A percentile compares a stretch with the other conserved stretches of the same genome.
phyloP scores from a whole-genome alignment of 2,329 filamentous ascomycete genomes.

The Alternaria rosae region DNA sequence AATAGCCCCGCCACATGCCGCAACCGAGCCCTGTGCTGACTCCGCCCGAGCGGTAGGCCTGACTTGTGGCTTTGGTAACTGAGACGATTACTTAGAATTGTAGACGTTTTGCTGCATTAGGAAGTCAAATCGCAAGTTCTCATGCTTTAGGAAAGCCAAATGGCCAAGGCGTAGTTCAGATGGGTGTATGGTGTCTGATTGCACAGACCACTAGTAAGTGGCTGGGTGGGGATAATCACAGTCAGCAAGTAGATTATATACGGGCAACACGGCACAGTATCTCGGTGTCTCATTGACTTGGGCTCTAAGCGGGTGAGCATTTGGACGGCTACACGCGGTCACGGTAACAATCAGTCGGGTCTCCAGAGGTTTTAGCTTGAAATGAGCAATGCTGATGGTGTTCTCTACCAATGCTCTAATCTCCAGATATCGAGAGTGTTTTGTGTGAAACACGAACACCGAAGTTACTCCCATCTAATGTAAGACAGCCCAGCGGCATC shows the following conservation, averaged over 20 bases:
- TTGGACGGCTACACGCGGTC: background rate
- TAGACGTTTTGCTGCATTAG: background rate
- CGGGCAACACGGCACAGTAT: background rate
- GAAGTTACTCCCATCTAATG: background rate
- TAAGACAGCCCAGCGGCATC: background rate
- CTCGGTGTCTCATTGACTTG: background rate
- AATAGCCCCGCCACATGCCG: background rate
- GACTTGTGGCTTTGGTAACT: background rate
- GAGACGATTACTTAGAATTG: background rate
- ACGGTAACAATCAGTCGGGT: background rate
- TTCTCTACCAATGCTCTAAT: background rate
- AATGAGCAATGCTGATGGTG: background rate
- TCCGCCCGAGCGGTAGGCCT: background rate
- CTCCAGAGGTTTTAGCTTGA: background rate
- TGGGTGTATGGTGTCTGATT: background rate
- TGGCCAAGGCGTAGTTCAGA: background rate
- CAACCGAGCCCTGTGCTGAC: constrained; percentile 1
- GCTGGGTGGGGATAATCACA: background rate
- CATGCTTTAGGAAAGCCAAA: background rate
- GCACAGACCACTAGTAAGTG: background rate
- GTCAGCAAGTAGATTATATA: background rate
- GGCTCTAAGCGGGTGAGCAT: background rate
- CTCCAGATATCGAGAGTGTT: background rate
- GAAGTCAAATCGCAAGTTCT: background rate
- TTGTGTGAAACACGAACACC: background rate